Evolutionary conservation across 192 early-diverging fungal genomes (phyloP), one percentile per base, ranked within the genome.

Genomic region (Dissophora ornata): DNA sequence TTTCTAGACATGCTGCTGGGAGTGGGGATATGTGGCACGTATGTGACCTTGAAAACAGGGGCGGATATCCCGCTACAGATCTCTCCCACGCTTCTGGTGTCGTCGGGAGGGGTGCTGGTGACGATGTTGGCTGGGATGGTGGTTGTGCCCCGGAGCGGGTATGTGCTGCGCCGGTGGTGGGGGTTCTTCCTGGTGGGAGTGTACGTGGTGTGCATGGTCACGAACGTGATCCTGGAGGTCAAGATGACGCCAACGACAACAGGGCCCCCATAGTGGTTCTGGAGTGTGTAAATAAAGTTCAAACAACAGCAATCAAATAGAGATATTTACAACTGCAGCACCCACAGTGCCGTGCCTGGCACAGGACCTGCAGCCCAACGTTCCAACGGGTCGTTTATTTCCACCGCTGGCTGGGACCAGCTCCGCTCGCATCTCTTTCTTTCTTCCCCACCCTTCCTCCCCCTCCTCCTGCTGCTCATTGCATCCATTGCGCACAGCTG

Each of bases 1-100:
- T 30, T 47, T 44, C 55, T 30, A 91, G 88, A 94, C 64, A 85
- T 96, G 36, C 69, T 97, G 57, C 85, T 97, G 18, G 95, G 95
- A 13, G 81, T 97, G 12, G 95, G 95, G 29, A 82, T 95, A 22
- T 87, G 92, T 46, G 91, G 87, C 8, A 86, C 84, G 16, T 85
- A 86, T 53, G 79, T 85, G 33, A 89, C 89, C n/a, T 33, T 82
- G 1, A 73, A 80, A 45, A 81, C 79, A 8, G 65, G 69, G 13
- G 68, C 80, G 24, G 62, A 84, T 3, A 88, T 89, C 63, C 62
- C 75, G 2, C 84, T 94, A 19, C 66, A 86, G 11, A 66, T 91
- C 13, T 90, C 89, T 1, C 83, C 89, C n/a, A 87, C 91, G 4
- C 81, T 94, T 13, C 56, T 91, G 52, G 87, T 93, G 18, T 92